Percentiles rank a stretch among this genome's conserved stretches.
phyloP scores from a whole-genome alignment of 257 asterid species.

The Linaria vulgaris region DNA sequence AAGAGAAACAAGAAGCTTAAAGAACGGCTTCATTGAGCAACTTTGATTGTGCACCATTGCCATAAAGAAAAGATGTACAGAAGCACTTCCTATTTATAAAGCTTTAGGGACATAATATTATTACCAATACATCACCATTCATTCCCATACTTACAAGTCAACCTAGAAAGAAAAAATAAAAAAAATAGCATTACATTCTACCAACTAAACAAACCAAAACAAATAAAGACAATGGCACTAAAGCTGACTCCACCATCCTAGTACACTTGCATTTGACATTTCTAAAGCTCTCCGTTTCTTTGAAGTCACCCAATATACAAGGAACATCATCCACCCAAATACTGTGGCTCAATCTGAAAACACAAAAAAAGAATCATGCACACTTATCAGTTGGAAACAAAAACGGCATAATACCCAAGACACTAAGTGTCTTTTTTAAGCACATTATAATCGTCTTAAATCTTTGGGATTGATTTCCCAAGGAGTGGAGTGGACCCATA shows the following conservation, averaged over 20 bases:
- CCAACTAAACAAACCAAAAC: conserved; percentile 4
- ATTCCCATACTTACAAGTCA: conserved; percentile 15
- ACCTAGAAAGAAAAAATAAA: too few species aligned
- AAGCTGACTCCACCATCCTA: conserved; percentile 10
- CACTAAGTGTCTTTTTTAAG: not conserved
- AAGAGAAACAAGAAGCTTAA: not conserved
- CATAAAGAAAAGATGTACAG: not conserved
- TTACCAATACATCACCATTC: not conserved
- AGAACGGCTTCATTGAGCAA: not conserved
- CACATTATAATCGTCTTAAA: not conserved
- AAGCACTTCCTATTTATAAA: conserved; percentile 2
- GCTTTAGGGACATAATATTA: not conserved
- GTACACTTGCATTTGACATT: conserved; percentile 1
- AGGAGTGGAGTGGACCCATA: too few species aligned
- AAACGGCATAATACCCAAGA: not conserved
- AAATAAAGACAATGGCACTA: conserved; percentile 3
- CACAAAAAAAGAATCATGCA: not conserved
- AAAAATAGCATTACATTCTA: conserved; percentile 2
- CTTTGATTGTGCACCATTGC: not conserved
- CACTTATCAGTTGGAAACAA: not conserved
- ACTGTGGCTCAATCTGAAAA: not conserved
- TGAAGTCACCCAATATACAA: conserved; percentile 10
- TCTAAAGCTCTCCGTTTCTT: not conserved
- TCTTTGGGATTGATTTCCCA: too few species aligned
- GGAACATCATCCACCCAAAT: not conserved